Percentiles rank a stretch among this genome's conserved stretches.
These are phyloP conservation scores for Rhizopogon salebrosus DNA, from an alignment of 768 basidiomycete genomes.

Conservation along the genomic window DNA sequence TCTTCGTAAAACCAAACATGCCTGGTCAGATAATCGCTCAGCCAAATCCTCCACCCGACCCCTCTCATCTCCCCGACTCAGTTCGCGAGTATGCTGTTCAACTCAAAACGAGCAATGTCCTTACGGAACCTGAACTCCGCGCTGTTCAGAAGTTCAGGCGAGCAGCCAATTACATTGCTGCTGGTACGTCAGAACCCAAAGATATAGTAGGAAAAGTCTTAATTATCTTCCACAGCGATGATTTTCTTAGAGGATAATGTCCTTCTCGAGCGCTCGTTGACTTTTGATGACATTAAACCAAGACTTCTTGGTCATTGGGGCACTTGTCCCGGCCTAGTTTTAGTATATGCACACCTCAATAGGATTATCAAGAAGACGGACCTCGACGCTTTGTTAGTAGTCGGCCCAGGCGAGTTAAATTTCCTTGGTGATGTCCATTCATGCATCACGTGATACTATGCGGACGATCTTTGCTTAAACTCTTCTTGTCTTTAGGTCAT, in stretches of 20 bases:
- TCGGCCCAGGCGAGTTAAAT: conserved; percentile 57
- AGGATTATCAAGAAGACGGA: conserved; percentile 54
- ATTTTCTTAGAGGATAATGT: conserved; percentile 78
- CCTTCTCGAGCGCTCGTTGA: conserved; percentile 55
- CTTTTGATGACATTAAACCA: conserved; percentile 69
- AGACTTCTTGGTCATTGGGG: conserved; percentile 84
- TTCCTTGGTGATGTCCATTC: not conserved
- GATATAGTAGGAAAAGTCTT: not conserved
- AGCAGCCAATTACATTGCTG: conserved; percentile 66
- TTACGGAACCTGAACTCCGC: conserved; percentile 46
- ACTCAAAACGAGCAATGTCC: conserved; percentile 40
- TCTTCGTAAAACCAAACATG: conserved; percentile 32
- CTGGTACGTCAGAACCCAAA: conserved; percentile 39
- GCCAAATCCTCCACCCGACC: conserved; percentile 66
- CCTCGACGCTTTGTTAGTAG: conserved; percentile 67
- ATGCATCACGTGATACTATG: not conserved
- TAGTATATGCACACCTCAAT: conserved; percentile 71
- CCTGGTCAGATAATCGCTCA: conserved; percentile 52
- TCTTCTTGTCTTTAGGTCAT: conserved; percentile 45
- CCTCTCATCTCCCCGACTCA: conserved; percentile 59
- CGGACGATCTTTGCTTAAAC: not conserved
- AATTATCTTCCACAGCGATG: conserved; percentile 48
- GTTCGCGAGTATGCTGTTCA: conserved; percentile 45
- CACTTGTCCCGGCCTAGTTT: conserved; percentile 71
- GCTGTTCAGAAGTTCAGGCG: conserved; percentile 50